phyloP scores from a whole-genome alignment of 2,329 filamentous ascomycete species.

The Stenocarpella maydis region DNA sequence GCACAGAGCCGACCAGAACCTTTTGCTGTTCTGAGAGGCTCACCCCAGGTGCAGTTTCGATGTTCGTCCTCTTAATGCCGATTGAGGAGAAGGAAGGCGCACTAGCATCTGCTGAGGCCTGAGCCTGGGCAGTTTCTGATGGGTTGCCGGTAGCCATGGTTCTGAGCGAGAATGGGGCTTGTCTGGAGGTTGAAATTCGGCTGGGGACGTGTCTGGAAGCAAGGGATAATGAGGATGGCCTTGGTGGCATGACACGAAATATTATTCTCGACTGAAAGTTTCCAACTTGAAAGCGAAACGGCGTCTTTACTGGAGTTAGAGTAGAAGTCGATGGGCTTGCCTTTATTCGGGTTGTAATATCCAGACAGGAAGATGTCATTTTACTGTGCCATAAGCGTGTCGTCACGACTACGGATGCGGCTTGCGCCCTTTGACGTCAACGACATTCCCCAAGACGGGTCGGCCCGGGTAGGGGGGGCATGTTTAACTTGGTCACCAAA shows the following conservation, averaged over 20 bases:
- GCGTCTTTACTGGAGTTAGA: rapidly evolving
- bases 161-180: neutral
- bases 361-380: constrained; percentile 5
- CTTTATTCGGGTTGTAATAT: too few species aligned
- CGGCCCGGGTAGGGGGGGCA: neutral
- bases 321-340: neutral
- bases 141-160: constrained; percentile 43
- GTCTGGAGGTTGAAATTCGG: neutral
- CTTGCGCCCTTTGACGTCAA: constrained; percentile 12
- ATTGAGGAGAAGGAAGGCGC: constrained; percentile 41
- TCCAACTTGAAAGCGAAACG: too few species aligned
- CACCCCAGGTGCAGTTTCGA: constrained; percentile 61
- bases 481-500: too few species aligned
- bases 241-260: constrained; percentile 30
- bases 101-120: constrained; percentile 34
- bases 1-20: constrained; percentile 63
- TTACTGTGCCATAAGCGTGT: neutral
- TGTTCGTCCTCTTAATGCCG: constrained; percentile 60
- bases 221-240: neutral
- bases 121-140: constrained; percentile 42
- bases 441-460: neutral
- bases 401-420: constrained; percentile 26
- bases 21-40: constrained; percentile 58
- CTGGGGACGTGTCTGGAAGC: neutral
- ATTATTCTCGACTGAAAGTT: neutral